Evolutionary conservation across 768 basidiomycete genomes (phyloP).

Genomic region (Hericium coralloides): DNA sequence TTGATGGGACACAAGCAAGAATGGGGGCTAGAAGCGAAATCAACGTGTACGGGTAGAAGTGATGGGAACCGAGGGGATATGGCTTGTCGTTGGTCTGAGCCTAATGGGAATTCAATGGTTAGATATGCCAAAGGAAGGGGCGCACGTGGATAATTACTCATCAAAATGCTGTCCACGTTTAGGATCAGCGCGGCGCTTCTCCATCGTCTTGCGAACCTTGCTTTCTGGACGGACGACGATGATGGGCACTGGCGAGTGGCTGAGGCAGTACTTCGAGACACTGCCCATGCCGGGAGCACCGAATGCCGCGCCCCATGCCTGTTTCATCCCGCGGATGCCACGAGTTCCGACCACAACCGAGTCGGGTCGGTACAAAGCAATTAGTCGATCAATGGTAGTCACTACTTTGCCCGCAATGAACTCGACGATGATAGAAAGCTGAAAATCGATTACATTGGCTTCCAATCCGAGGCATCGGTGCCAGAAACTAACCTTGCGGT

Average conservation of each 20-base stretch:
- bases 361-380: constrained; percentile 87
- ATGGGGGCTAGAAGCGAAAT: neutral
- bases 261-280: constrained; percentile 66
- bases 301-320: constrained; percentile 42
- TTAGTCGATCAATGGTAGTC: constrained; percentile 83
- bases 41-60: constrained; percentile 9
- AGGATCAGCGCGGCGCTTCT: constrained; percentile 82
- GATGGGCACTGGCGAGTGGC: constrained; percentile 90
- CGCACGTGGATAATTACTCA: constrained; percentile 28
- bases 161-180: constrained; percentile 83
- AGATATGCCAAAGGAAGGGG: neutral
- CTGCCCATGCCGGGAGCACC: constrained; percentile 51
- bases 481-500: constrained; percentile 48
- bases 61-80: neutral
- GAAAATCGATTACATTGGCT: neutral
- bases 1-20: no score
- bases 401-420: constrained; percentile 89
- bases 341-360: constrained; percentile 89
- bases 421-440: constrained; percentile 89
- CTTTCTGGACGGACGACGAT: constrained; percentile 91
- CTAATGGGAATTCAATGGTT: neutral
- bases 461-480: neutral
- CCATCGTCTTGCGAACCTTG: constrained; percentile 75
- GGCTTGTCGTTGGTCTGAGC: constrained; percentile 1
- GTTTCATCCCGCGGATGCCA: constrained; percentile 51